Base-by-base conservation (phyloP, 202 grass and related monocot genomes). In the Panicum hallii region DNA sequence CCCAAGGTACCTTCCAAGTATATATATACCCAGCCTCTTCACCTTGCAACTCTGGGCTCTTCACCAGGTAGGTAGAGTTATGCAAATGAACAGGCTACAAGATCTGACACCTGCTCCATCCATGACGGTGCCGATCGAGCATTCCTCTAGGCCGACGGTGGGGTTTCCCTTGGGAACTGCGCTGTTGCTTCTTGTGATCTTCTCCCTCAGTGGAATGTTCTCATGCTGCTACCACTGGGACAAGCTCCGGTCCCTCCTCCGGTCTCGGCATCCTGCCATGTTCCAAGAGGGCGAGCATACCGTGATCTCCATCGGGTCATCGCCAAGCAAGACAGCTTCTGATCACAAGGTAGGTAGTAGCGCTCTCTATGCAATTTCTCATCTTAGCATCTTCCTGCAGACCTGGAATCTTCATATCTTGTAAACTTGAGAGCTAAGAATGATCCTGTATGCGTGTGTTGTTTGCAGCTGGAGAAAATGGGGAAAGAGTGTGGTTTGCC, bases 171-270 rank as follows among this genome's bases (percentile, higher is more conserved):
- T 98, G 0, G 95, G 95, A 20, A 98, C 93, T 43, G 93, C 93
- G 34, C 87, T 98, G 66, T 79, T 98, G 36, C 88, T 98, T 46
- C 66, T 95, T 40, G 91, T 95, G 77, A 98, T 95, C 78, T 98
- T 98, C 72, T 93, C 90, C 63, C 95, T 98, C 64, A 98, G 95
- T 32, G 91, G 93, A 61, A 79, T 95, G 83, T 90, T 98, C 89
- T 95, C 95, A 0, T 92, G 95, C 12, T 98, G 95, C 74, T 98
- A 98, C 73, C 95, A 98, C 87, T 98, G 95, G 95, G 95, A 98
- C 83, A 98, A 90, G 87, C 88, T 98, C 63, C 93, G 91, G 0
- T 72, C 89, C 79, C 75, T 92, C 76, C 62, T 92, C 67, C 73
- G 82, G 43, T 87, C 85, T 80, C 74, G 66, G 61, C 77, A 84